Conservation (phyloP, 2,329 filamentous ascomycete species). For the Capronia americana region DNA sequence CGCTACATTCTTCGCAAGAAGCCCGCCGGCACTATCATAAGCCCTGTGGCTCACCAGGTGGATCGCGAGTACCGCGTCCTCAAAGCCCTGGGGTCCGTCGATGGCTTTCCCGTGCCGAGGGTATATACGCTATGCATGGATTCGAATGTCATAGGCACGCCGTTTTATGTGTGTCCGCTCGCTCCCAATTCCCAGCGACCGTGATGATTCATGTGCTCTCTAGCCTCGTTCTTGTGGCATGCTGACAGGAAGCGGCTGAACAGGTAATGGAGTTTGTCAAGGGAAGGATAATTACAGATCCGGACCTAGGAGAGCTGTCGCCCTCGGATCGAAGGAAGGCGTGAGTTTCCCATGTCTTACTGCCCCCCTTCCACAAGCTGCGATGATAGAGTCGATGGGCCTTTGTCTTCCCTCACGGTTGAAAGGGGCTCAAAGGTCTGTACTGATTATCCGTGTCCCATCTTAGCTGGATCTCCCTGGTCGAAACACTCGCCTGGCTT, state of each 20-base stretch:
- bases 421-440: background rate
- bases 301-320: slow-evolving; percentile 71
- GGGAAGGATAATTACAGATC: slow-evolving; percentile 84
- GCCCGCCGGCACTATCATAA: slow-evolving; percentile 81
- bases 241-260: background rate
- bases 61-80: slow-evolving; percentile 87
- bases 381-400: background rate
- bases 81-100: slow-evolving; percentile 72
- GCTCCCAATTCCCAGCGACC: background rate
- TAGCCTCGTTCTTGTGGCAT: background rate
- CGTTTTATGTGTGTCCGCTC: slow-evolving; percentile 71
- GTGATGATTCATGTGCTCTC: background rate
- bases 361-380: background rate
- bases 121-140: slow-evolving; percentile 81
- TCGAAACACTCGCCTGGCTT: slow-evolving; percentile 71
- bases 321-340: slow-evolving; percentile 70
- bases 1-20: slow-evolving; percentile 89
- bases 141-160: slow-evolving; percentile 72
- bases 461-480: slow-evolving; percentile 30
- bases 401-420: background rate
- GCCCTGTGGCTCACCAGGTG: slow-evolving; percentile 84
- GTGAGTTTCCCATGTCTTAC: slow-evolving; percentile 59
- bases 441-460: background rate
- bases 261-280: slow-evolving; percentile 77
- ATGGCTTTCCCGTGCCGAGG: slow-evolving; percentile 74